Base-by-base conservation (phyloP, 352 stramenopile species). In the Thalassiosira exigua region DNA sequence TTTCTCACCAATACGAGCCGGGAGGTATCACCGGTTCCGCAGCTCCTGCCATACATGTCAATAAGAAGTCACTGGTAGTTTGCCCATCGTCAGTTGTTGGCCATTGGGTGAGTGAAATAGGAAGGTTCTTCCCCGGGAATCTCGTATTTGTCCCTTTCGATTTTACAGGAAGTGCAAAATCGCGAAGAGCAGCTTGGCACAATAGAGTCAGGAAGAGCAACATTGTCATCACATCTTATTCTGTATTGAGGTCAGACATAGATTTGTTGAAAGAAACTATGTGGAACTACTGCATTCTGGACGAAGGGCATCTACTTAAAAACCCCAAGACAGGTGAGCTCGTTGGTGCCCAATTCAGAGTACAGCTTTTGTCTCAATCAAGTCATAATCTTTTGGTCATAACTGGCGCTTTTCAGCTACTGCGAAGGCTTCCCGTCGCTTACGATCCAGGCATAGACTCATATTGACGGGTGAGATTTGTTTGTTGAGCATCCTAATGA, bases 271-370 rank as follows among this genome's bases (percentile, higher is more conserved):
- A 77, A 1, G 52, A 56, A 22, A 29, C 71, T 27, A 44, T 79
- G 19, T 98, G 95, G 82, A 73, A 83, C 4, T 98, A 96, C 64
- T 93, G 93, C 32, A 92, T 99, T 65, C 84, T 99, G 27, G 97
- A 99, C 58, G 97, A 99, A 92, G 97, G 96, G 3, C 97, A 99
- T 90, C 77, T 99, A 19, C 91, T 99, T 33, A 96, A 96, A 17
- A 99, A 99, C 81, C 96, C 96, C 9, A 93, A 94, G 46, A 98
- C 95, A 2, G 79, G 88, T 52, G 75, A 78, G 79, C 59, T n/a
- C n/a, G n/a, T n/a, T n/a, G n/a, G n/a, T n/a, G n/a, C n/a, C n/a
- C n/a, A n/a, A n/a, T 9, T 58, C 51, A 30, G 50, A 2, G 42
- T 4, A 56, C 19, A 21, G 19, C 33, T 44, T 3, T 54, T 11